phyloP scores from a whole-genome alignment of 495 filamentous ascomycete genomes.

The Penicillium salamii region DNA sequence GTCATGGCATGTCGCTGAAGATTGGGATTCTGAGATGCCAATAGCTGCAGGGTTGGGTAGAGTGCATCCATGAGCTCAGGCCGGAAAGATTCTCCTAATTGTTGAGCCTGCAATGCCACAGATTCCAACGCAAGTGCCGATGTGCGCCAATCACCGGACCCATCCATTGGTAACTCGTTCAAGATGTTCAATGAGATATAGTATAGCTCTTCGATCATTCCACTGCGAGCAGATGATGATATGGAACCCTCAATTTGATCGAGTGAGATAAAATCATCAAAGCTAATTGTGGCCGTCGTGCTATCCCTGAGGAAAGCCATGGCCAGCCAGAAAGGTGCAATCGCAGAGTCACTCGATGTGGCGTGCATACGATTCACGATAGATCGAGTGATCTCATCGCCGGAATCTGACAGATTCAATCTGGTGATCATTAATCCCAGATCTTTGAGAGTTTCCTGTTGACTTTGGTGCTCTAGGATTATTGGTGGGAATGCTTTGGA shows the following conservation, averaged over 20 bases:
- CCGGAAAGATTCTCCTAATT: conserved; percentile 67
- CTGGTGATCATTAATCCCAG: conserved; percentile 45
- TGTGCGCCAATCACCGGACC: conserved; percentile 63
- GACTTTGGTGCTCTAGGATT: conserved; percentile 61
- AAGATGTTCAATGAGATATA: conserved; percentile 68
- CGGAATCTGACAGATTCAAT: conserved; percentile 39
- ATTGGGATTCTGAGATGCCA: conserved; percentile 67
- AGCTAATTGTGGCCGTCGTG: conserved; percentile 40
- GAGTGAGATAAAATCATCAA: conserved; percentile 63
- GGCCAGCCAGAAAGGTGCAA: conserved; percentile 81
- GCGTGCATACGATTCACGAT: conserved; percentile 59
- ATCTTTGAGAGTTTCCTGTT: conserved; percentile 55
- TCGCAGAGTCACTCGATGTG: conserved; percentile 49
- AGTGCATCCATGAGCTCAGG: conserved; percentile 86
- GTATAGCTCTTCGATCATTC: conserved; percentile 76
- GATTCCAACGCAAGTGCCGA: conserved; percentile 72
- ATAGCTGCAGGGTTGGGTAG: conserved; percentile 80
- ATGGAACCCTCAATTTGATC: conserved; percentile 35
- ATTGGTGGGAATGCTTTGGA: conserved; percentile 34
- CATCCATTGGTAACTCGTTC: conserved; percentile 45
- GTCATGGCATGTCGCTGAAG: conserved; percentile 81
- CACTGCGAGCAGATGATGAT: conserved; percentile 43
- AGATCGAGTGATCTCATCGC: conserved; percentile 47
- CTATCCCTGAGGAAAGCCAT: conserved; percentile 63
- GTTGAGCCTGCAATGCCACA: conserved; percentile 66